These are phyloP conservation scores for Thalassiosira exigua DNA, from an alignment of 352 stramenopile genomes.

Conservation along the genomic window DNA sequence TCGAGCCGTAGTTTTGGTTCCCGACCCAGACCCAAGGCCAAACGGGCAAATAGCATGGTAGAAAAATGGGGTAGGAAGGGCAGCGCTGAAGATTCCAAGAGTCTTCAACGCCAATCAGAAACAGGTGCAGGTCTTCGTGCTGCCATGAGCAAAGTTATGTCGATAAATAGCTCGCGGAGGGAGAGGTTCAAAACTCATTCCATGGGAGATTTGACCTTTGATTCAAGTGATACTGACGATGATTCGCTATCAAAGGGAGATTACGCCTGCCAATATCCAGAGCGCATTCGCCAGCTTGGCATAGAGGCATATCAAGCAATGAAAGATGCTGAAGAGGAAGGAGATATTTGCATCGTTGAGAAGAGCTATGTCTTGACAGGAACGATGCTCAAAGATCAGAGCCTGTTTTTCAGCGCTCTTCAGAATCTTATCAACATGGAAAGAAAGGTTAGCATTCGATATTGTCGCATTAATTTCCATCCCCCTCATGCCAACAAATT, in stretches of 20 bases:
- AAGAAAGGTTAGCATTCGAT: constrained; percentile 39
- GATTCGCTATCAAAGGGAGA: neutral
- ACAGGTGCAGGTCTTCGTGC: constrained; percentile 12
- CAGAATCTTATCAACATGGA: constrained; percentile 69
- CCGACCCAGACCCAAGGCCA: neutral
- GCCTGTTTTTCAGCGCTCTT: constrained; percentile 53
- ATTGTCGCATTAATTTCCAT: neutral
- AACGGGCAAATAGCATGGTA: constrained; percentile 18
- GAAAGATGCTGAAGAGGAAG: constrained; percentile 42
- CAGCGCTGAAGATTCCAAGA: constrained; percentile 20
- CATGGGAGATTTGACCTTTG: constrained; percentile 29
- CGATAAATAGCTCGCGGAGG: constrained; percentile 4
- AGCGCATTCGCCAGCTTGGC: constrained; percentile 18
- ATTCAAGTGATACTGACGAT: constrained; percentile 19
- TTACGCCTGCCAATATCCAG: constrained; percentile 1
- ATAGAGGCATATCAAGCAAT: constrained; percentile 45
- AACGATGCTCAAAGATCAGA: constrained; percentile 44
- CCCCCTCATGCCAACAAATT: neutral
- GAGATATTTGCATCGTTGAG: constrained; percentile 61
- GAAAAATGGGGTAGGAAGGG: constrained; percentile 22
- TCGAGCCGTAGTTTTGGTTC: neutral
- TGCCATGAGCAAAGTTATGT: constrained; percentile 32
- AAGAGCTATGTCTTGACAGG: constrained; percentile 65
- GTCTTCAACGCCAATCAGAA: neutral
- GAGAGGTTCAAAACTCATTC: constrained; percentile 27